Conservation (phyloP, 176 grass and related monocot genomes). For the Paspalum vaginatum region DNA sequence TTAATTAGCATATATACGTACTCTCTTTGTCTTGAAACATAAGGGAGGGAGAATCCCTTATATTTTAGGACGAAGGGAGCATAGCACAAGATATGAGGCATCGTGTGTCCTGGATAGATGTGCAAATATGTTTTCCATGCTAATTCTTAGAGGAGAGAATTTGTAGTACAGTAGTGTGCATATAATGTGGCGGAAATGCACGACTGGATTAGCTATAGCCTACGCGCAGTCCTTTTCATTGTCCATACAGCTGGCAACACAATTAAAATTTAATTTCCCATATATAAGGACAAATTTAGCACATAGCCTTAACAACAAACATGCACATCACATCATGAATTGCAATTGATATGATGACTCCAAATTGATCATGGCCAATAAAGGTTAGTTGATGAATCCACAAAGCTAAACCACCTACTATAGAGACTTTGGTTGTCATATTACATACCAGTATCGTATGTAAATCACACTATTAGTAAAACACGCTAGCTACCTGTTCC, state of each 20-base stretch:
- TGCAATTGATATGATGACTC: conserved; percentile 39
- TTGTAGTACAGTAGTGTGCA: neutral
- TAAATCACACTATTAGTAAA: too few relatives aligned
- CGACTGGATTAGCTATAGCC: neutral
- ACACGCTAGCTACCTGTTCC: too few relatives aligned
- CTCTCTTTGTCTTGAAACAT: too few relatives aligned
- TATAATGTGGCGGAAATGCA: neutral
- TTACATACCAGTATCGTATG: too few relatives aligned
- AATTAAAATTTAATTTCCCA: conserved; percentile 41
- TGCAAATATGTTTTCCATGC: neutral
- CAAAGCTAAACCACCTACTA: conserved; percentile 37
- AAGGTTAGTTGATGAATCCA: conserved; percentile 37
- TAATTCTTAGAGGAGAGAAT: neutral
- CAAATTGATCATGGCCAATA: conserved; percentile 13
- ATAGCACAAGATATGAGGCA: neutral
- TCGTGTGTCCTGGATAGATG: neutral
- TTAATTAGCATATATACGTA: neutral
- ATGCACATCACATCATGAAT: conserved; percentile 39
- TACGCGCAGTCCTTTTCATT: conserved; percentile 9
- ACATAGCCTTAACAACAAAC: conserved; percentile 41
- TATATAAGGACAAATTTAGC: conserved; percentile 31
- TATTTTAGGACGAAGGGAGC: neutral
- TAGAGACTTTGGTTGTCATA: conserved; percentile 32
- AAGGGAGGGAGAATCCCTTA: too few relatives aligned
- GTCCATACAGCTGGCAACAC: conserved; percentile 37